A percentile compares a stretch with the other conserved stretches of the same genome.
phyloP scores from a whole-genome alignment of 306 rosid genomes.

The Psophocarpus tetragonolobus region DNA sequence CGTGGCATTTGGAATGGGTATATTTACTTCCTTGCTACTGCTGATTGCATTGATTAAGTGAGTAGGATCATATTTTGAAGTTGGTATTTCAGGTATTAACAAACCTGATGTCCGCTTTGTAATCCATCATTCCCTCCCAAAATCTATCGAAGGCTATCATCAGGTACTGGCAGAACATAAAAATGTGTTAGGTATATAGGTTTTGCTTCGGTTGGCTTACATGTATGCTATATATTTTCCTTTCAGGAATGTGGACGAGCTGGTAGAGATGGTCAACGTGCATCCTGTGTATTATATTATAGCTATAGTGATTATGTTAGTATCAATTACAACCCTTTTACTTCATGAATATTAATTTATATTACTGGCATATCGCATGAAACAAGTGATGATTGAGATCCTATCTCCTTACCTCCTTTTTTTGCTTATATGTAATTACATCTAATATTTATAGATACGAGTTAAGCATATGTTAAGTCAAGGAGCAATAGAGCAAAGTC shows the following conservation, averaged over 20 bases:
- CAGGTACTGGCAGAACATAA: constrained; percentile 57
- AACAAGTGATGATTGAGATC: constrained; percentile 25
- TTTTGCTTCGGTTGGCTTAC: constrained; percentile 38
- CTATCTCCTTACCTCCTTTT: not conserved
- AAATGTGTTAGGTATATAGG: constrained; percentile 14
- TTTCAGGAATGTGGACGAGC: constrained; percentile 99
- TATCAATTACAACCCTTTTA: constrained; percentile 21
- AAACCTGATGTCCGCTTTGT: constrained; percentile 98
- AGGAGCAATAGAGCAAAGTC: constrained; percentile 72
- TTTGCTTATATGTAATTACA: constrained; percentile 21
- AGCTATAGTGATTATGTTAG: constrained; percentile 93
- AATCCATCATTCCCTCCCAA: constrained; percentile 97
- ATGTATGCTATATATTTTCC: constrained; percentile 13
- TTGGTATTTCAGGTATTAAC: constrained; percentile 81
- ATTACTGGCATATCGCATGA: constrained; percentile 19
- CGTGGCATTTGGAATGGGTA: constrained; percentile 99
- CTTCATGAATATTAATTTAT: constrained; percentile 25
- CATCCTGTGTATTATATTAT: constrained; percentile 91
- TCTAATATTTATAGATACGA: constrained; percentile 68
- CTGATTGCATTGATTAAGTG: constrained; percentile 33
- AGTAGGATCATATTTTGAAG: constrained; percentile 34
- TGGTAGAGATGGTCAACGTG: constrained; percentile 94
- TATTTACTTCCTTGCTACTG: constrained; percentile 35
- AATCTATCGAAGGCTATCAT: constrained; percentile 97
- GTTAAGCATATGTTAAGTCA: constrained; percentile 88